Evolutionary conservation across 495 filamentous ascomycete genomes (phyloP), one percentile per base, ranked within the genome.

Genomic region (Lophiotrema nucula): DNA sequence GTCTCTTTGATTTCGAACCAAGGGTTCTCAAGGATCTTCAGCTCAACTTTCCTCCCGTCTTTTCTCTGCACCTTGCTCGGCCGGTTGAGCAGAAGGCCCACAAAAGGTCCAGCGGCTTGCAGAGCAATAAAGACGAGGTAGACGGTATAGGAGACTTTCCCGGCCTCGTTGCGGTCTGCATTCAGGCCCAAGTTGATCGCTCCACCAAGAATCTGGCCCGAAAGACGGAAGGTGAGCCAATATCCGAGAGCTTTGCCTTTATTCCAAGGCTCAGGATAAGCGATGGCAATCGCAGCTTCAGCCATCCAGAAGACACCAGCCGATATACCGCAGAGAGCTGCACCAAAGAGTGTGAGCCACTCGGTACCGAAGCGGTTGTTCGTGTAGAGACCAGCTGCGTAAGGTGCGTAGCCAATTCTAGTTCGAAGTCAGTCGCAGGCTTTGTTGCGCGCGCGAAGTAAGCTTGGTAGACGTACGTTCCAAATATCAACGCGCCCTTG

Each of bases 301-400:
- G 83, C 78, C 69, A 79, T 79, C 85, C 85, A 88, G 68, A 87
- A 88, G 1, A 87, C 73, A 3, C 84, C 83, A 0, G 84, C 85
- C 0, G 79, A 82, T 28, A 86, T 69, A 21, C 85, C 85, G 61
- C 84, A 87, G 10, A 84, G 69, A 11, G 82, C 84, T 0, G 84
- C 83, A 8, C 85, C 84, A 41, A 87, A 69, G 37, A 86, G 70
- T 0, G 83, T 76, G 3, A 87, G 73, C 85, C 85, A 88, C 56
- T 80, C 74, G 16, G 72, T 79, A 13, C 80, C 79, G 62, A 76
- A 87, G 4, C 84, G 78, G 66, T 86, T 87, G 64, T 88, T 86
- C 16, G 76, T 77, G 67, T 88, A 87, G 2, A 88, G 68, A 0
- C 83, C 83, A 0, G 84, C 85, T 0, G 82, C 81, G 56, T 80